phyloP scores from a whole-genome alignment of 2,329 filamentous ascomycete species.

The Hypoxylon sp. region DNA sequence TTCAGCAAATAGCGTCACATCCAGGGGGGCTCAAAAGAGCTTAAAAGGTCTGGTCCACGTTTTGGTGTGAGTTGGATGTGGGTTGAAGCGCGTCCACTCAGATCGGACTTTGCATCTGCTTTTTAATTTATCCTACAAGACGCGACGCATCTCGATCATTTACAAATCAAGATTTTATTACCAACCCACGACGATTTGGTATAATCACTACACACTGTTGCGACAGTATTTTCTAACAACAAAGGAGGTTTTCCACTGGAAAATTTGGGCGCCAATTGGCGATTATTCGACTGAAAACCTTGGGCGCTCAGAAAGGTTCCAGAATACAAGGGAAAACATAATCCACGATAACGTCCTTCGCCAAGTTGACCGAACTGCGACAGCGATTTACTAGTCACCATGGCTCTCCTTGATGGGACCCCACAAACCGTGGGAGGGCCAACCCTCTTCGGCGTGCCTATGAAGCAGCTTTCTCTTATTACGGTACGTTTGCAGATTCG shows the following conservation, averaged over 20 bases:
- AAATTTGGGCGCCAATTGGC: conserved; percentile 22
- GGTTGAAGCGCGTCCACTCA: conserved; percentile 38
- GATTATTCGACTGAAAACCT: conserved; percentile 20
- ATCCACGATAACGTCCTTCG: conserved; percentile 5
- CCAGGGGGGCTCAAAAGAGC: conserved; percentile 40
- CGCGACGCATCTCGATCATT: conserved; percentile 32
- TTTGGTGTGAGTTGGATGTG: conserved; percentile 32
- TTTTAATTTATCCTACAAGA: conserved; percentile 27
- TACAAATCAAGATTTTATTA: conserved; percentile 7
- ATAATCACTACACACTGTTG: background rate
- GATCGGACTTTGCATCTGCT: conserved; percentile 27
- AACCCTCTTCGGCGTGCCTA: conserved; percentile 70
- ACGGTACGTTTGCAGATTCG: conserved; percentile 63
- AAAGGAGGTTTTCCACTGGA: conserved; percentile 15
- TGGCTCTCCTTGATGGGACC: conserved; percentile 61
- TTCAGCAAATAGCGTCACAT: conserved; percentile 39
- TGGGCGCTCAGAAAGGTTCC: conserved; percentile 4
- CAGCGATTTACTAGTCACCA: conserved; percentile 48
- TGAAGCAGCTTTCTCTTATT: conserved; percentile 78
- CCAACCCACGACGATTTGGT: background rate
- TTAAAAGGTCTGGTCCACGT: conserved; percentile 37
- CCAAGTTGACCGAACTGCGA: conserved; percentile 24
- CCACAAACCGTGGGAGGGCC: conserved; percentile 59
- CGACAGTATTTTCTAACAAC: background rate
- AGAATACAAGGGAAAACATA: conserved; percentile 13